phyloP scores from a whole-genome alignment of 257 asterid species.

The Salvia miltiorrhiza region DNA sequence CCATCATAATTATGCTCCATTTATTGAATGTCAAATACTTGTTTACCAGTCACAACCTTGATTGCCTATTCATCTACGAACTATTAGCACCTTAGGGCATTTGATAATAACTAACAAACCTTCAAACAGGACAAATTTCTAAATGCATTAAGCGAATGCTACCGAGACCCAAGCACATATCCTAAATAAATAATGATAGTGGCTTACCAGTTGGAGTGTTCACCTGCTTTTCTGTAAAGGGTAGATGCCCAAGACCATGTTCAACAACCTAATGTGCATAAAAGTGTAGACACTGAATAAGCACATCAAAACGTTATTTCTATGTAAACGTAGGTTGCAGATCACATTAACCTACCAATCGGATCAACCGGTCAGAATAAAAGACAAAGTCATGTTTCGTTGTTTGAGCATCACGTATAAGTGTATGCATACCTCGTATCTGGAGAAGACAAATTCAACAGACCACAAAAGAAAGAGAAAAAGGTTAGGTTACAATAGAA shows the following conservation, averaged over 20 bases:
- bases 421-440: conserved; percentile 99
- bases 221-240: conserved; percentile 98
- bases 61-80: conserved; percentile 7
- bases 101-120: conserved; percentile 7
- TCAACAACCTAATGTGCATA: conserved; percentile 74
- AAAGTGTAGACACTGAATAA: conserved; percentile 12
- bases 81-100: background rate
- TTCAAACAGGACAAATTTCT: conserved; percentile 13
- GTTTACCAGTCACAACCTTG: background rate
- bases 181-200: conserved; percentile 17
- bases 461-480: background rate
- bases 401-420: conserved; percentile 91
- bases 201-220: conserved; percentile 91
- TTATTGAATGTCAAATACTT: background rate
- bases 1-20: background rate
- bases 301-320: conserved; percentile 14
- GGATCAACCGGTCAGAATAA: conserved; percentile 87
- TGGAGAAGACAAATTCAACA: conserved; percentile 36
- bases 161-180: conserved; percentile 3
- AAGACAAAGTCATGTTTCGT: conserved; percentile 93
- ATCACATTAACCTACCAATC: conserved; percentile 61
- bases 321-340: background rate
- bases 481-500: background rate
- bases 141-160: background rate
- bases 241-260: conserved; percentile 99